Conservation (phyloP, 306 rosid species). For the Sesbania bispinosa region DNA sequence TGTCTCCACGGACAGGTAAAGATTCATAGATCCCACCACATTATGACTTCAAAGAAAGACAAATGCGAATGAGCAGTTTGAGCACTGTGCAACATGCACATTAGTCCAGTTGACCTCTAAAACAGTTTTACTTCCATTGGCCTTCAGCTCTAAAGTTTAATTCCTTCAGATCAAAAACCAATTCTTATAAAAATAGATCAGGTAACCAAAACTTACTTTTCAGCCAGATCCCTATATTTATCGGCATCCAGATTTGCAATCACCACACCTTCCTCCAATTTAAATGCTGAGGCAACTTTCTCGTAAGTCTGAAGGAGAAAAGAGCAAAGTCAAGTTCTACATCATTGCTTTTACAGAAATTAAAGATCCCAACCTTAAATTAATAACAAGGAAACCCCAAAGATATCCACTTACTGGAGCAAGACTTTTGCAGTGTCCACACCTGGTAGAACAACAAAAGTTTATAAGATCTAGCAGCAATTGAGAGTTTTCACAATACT, state of each 20-base stretch:
- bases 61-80: not conserved
- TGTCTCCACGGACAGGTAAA: slow-evolving; percentile 1
- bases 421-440: slow-evolving; percentile 94
- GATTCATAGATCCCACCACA: slow-evolving; percentile 2
- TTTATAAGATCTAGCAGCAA: slow-evolving; percentile 15
- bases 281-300: slow-evolving; percentile 85
- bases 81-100: not conserved
- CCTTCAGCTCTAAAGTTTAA: not conserved
- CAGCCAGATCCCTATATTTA: slow-evolving; percentile 78
- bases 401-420: slow-evolving; percentile 73
- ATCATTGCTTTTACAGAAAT: slow-evolving; percentile 1
- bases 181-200: not conserved
- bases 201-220: slow-evolving; percentile 61
- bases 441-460: slow-evolving; percentile 52
- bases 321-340: slow-evolving; percentile 14
- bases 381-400: not conserved
- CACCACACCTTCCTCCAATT: slow-evolving; percentile 62
- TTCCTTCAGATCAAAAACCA: not conserved
- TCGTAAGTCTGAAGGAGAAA: slow-evolving; percentile 57
- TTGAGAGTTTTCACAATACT: not conserved
- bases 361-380: slow-evolving; percentile 1
- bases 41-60: not conserved
- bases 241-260: slow-evolving; percentile 92
- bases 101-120: not conserved
- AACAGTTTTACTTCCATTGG: not conserved